Evolutionary conservation across 768 basidiomycete species (phyloP).

Genomic region (Auriscalpium microsporum): DNA sequence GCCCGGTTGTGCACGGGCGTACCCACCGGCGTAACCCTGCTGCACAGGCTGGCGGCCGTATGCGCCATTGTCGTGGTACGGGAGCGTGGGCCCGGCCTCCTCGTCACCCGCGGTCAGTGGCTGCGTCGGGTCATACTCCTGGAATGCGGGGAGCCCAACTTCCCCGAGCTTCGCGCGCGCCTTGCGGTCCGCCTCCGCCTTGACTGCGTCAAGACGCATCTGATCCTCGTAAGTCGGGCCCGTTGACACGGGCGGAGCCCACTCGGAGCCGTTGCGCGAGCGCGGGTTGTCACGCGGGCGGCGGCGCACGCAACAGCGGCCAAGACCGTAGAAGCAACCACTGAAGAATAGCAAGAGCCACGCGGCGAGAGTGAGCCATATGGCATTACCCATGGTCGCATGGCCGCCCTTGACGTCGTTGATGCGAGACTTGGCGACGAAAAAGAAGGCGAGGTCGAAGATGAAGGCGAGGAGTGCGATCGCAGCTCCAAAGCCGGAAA

Average conservation of each 20-base stretch:
- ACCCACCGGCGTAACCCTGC: constrained; percentile 40
- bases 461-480: constrained; percentile 82
- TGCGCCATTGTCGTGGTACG: constrained; percentile 18
- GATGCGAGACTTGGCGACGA: constrained; percentile 80
- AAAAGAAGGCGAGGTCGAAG: constrained; percentile 88
- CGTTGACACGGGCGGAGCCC: constrained; percentile 16
- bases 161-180: constrained; percentile 52
- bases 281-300: constrained; percentile 34
- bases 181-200: constrained; percentile 80
- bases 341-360: constrained; percentile 85
- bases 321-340: constrained; percentile 79
- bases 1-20: constrained; percentile 55
- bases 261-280: constrained; percentile 22
- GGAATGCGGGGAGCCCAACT: constrained; percentile 66
- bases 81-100: constrained; percentile 22
- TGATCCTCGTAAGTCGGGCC: constrained; percentile 44
- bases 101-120: constrained; percentile 58
- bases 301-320: constrained; percentile 73
- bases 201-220: constrained; percentile 76
- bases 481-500: constrained; percentile 74
- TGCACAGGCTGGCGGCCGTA: constrained; percentile 21
- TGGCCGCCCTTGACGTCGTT: constrained; percentile 61
- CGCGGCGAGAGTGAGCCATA: constrained; percentile 86
- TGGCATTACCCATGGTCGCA: constrained; percentile 77
- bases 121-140: constrained; percentile 50